Evolutionary conservation across 768 basidiomycete genomes (phyloP).

Genomic region (Daedaleopsis sinensis): DNA sequence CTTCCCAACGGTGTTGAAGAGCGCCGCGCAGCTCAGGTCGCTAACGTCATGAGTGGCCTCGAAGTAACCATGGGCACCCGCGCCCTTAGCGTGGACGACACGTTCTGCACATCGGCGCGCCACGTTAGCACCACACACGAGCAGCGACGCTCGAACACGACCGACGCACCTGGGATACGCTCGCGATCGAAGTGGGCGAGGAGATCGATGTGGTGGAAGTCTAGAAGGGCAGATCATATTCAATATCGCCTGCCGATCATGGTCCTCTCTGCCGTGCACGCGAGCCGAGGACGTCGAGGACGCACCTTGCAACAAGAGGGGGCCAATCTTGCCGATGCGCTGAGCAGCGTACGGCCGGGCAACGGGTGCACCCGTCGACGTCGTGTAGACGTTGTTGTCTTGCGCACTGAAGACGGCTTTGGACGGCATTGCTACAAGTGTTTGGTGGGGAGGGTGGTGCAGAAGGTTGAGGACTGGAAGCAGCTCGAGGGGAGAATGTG

Average conservation of each 20-base stretch:
- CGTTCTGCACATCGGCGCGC: conserved; percentile 53
- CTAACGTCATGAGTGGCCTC: conserved; percentile 85
- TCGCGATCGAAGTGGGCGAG: conserved; percentile 94
- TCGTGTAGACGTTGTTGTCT: conserved; percentile 76
- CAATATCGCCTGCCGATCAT: conserved; percentile 2
- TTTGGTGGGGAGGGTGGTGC: not conserved
- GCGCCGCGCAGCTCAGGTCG: conserved; percentile 73
- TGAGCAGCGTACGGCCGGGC: conserved; percentile 78
- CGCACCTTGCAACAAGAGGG: conserved; percentile 86
- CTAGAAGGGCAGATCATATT: conserved; percentile 41
- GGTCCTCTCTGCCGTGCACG: not conserved
- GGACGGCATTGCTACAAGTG: conserved; percentile 56
- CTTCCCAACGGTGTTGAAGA: conserved; percentile 69
- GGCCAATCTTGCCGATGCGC: conserved; percentile 72
- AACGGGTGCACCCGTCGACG: conserved; percentile 81
- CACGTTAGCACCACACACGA: not conserved
- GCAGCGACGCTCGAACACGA: not conserved
- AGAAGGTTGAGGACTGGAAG: conserved; percentile 11
- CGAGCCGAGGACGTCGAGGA: conserved; percentile 6
- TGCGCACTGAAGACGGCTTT: conserved; percentile 54
- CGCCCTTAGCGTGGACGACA: conserved; percentile 91
- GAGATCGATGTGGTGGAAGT: conserved; percentile 88
- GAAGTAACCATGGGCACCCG: conserved; percentile 93
- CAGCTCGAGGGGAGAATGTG: conserved; percentile 4
- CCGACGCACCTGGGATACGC: conserved; percentile 69